These are phyloP conservation scores for Metroxylon sagu DNA, from an alignment of 176 grass and related monocot genomes.

Conservation along the genomic window DNA sequence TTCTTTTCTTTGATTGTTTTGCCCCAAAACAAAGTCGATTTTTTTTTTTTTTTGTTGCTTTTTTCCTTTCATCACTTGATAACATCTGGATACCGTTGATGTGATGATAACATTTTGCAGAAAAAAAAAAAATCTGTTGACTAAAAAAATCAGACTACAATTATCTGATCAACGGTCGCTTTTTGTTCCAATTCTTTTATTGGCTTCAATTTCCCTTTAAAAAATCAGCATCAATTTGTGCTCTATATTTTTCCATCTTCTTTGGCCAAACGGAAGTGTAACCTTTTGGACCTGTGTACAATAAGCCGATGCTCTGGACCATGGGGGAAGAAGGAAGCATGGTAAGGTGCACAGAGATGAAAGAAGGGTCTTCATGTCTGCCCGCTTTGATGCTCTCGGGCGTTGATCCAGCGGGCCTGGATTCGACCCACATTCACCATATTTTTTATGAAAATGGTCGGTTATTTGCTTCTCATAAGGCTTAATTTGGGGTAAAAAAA, in stretches of 20 bases:
- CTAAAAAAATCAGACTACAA: slow-evolving; percentile 71
- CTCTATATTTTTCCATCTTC: too few relatives aligned
- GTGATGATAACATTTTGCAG: slow-evolving; percentile 55
- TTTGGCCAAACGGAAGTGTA: too few relatives aligned
- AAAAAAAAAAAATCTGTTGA: slow-evolving; percentile 41
- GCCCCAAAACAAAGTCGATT: too few relatives aligned
- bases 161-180: slow-evolving; percentile 67
- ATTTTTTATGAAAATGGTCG: too few relatives aligned
- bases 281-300: slow-evolving; percentile 26
- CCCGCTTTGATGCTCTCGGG: slow-evolving; percentile 76
- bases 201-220: too few relatives aligned
- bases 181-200: too few relatives aligned
- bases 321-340: slow-evolving; percentile 54
- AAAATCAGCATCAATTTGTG: too few relatives aligned
- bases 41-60: too few relatives aligned
- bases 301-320: slow-evolving; percentile 94
- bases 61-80: too few relatives aligned
- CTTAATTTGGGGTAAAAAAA: too few relatives aligned
- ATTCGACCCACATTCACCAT: slow-evolving; percentile 45
- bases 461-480: too few relatives aligned
- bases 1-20: not conserved
- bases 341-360: slow-evolving; percentile 71
- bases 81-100: slow-evolving; percentile 22
- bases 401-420: slow-evolving; percentile 69
- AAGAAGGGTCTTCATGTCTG: slow-evolving; percentile 61